Percentiles rank a stretch among this genome's conserved stretches.
Evolutionary conservation across 345 rosid species (phyloP).

Genomic region (Pseudoturritis turrita): DNA sequence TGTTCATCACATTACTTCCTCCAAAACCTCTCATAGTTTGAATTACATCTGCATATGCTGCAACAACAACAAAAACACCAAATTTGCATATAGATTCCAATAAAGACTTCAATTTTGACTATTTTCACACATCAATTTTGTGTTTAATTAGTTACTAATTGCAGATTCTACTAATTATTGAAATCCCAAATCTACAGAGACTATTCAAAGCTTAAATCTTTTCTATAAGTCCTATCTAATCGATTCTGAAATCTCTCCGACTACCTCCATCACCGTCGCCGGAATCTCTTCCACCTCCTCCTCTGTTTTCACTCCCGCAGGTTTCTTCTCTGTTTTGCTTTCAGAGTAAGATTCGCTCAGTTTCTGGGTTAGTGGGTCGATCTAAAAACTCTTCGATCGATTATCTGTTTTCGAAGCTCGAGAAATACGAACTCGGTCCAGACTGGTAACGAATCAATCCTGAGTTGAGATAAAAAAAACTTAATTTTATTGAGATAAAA

Average conservation of each 20-base stretch:
- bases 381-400: constrained; percentile 52
- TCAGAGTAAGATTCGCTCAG: constrained; percentile 43
- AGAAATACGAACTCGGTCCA: constrained; percentile 60
- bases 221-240: background rate
- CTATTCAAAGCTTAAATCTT: too few relatives aligned
- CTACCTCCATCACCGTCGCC: constrained; percentile 30
- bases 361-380: constrained; percentile 63
- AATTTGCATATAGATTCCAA: too few relatives aligned
- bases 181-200: background rate
- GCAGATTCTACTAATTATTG: background rate
- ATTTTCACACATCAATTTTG: background rate
- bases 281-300: constrained; percentile 21
- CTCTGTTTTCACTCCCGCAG: constrained; percentile 22
- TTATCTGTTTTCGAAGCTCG: constrained; percentile 38
- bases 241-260: constrained; percentile 25
- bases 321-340: constrained; percentile 6
- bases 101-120: too few relatives aligned
- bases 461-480: too few relatives aligned
- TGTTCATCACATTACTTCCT: constrained; percentile 32
- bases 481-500: too few relatives aligned
- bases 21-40: constrained; percentile 58
- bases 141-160: too few relatives aligned
- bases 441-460: constrained; percentile 62
- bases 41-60: constrained; percentile 49
- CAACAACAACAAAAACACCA: too few relatives aligned